Evolutionary conservation across 176 grass and related monocot species (phyloP), one percentile per base, ranked within the genome.

Genomic region (Bothriochloa decipiens): DNA sequence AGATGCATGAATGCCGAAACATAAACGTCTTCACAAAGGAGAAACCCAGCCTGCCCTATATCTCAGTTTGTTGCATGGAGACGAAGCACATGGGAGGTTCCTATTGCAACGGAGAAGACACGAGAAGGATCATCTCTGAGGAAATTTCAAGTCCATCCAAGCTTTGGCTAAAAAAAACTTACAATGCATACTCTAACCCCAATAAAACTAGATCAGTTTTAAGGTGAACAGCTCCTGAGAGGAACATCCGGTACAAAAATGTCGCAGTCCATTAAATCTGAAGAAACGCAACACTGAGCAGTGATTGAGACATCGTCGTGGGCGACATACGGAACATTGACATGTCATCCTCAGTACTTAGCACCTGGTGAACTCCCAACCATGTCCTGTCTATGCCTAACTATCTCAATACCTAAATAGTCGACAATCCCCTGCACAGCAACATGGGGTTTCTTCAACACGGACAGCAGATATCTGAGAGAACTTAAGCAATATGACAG

Each of bases 371-470:
- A 47, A 61, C 11, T 18, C 60, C 40, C 61, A 22, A 22, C 23
- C 9, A 84, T 68, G 62, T 81, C 42, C 75, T 89, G 81, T 58
- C 84, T 83, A 52, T 89, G 72, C 70, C 86, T 89, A 43, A 89
- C 60, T 76, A 96, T 93, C 82, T 91, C 94, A 76, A 96, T 82
- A 37, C 91, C 91, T 29, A 96, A 87, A 75, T 91, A 96, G 40
- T 96, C 81, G 0, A 96, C n/a, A n/a, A n/a, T n/a, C n/a, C n/a
- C n/a, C n/a, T 42, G 40, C 0, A 42, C 40, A 42, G 9, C 40
- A 42, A 42, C 8, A 78, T 91, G 89, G 77, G 89, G 94, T 76
- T 96, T 93, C 43, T 72, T 75, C 62, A 16, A 96, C 89, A 52
- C 91, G 68, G 22, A 93, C 77, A 63, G 91, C 87, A n/a, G 52